Evolutionary conservation across 768 basidiomycete genomes (phyloP), one percentile per base, ranked within the genome.

Genomic region (Leccinum longicurvipes): DNA sequence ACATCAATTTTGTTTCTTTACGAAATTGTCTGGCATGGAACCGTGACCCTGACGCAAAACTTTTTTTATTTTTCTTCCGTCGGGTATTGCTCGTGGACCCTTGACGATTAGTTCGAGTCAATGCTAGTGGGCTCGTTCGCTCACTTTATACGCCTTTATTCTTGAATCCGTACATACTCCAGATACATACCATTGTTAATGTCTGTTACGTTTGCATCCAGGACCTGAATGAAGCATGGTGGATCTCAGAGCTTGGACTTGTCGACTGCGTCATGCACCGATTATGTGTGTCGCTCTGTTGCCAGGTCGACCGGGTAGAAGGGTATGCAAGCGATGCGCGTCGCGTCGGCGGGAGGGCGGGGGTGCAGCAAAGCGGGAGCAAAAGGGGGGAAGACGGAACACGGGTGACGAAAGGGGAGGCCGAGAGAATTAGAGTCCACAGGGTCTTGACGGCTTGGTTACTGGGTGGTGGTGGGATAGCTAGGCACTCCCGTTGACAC

Each of bases 111-210:
- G n/a, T n/a, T n/a, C n/a, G n/a, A n/a, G n/a, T n/a, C n/a, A n/a
- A n/a, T n/a, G n/a, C n/a, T n/a, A n/a, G n/a, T n/a, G n/a, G n/a
- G 23, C 45, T 56, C 51, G 21, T 46, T 47, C 54, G 8, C 28
- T 52, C 52, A 19, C 57, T 51, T 51, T 54, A 17, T n/a, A 39
- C n/a, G 23, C 24, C 23, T 29, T 50, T 23, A 12, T n/a, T 1
- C 28, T 60, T 31, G 44, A 58, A 28, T 14, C 36, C 41, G 28
- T 42, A 19, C 8, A 23, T 36, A 41, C 5, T 2, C 24, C 4
- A 14, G 31, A 31, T 31, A 39, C 39, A 39, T 9, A 36, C 4
- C n/a, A 39, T 39, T 19, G n/a, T 39, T 39, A 39, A 39, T 39
- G n/a, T 19, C 39, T 9, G n/a, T 19, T 39, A 10, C 17, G 17